Percentiles rank a stretch among this genome's conserved stretches.
phyloP scores from a whole-genome alignment of 768 basidiomycete species.

The Nevesoporus exiguus region DNA sequence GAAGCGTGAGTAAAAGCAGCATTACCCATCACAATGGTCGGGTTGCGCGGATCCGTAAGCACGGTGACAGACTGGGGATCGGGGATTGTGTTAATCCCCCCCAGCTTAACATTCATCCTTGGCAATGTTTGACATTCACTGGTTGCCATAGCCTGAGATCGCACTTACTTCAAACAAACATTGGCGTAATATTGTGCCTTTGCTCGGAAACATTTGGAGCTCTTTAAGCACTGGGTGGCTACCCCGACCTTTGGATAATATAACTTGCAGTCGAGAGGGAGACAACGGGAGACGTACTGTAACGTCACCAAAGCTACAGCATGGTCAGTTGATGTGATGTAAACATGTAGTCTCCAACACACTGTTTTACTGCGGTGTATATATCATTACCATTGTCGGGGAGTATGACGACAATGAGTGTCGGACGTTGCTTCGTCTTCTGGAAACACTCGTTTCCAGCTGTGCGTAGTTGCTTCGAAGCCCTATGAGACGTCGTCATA shows the following conservation, averaged over 20 bases:
- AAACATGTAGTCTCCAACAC: constrained; percentile 26
- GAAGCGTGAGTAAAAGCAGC: background rate
- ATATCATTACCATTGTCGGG: constrained; percentile 75
- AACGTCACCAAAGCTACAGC: constrained; percentile 67
- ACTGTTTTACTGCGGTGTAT: constrained; percentile 80
- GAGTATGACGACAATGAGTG: constrained; percentile 62
- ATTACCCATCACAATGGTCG: constrained; percentile 78
- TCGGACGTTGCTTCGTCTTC: constrained; percentile 43
- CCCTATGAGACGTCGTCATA: background rate
- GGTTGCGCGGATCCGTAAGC: constrained; percentile 65
- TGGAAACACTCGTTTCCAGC: constrained; percentile 47
- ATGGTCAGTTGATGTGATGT: background rate
- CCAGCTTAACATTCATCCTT: constrained; percentile 82
- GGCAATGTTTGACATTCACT: background rate
- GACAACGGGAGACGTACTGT: constrained; percentile 33
- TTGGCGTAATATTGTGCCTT: constrained; percentile 81
- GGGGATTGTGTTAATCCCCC: constrained; percentile 78
- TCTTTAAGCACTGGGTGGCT: constrained; percentile 76
- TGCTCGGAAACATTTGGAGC: constrained; percentile 59
- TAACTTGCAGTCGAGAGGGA: background rate
- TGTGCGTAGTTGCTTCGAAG: constrained; percentile 43
- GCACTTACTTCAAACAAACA: constrained; percentile 68
- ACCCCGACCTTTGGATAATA: constrained; percentile 53
- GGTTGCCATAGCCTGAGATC: background rate
- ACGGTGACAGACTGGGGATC: constrained; percentile 62